Evolutionary conservation across 2,329 filamentous ascomycete genomes (phyloP), one percentile per base, ranked within the genome.

Genomic region (Talaromyces sp.): DNA sequence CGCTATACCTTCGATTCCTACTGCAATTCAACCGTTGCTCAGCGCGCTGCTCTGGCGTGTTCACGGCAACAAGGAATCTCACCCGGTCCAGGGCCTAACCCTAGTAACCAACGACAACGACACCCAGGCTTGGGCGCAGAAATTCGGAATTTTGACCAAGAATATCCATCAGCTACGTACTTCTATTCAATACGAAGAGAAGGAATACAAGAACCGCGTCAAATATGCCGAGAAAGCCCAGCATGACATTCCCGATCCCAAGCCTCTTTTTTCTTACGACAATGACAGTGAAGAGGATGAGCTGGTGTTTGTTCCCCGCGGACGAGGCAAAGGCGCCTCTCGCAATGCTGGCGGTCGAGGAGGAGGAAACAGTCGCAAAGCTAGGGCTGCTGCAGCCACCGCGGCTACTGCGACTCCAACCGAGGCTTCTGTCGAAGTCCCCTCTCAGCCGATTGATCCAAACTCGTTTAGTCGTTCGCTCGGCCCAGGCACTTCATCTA

Each of bases 221-320:
- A 79, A 77, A 63, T 76, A 78, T 63, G 72, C 75, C 18, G 78
- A 81, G 65, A 79, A 79, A 66, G 79, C 71, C 14, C 73, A 75
- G 62, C 65, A 66, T 3, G 40, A 69, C 59, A 53, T 62, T 34
- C 52, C 70, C 4, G 76, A 80, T 56, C 75, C 77, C 8, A 79
- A 79, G 65, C 73, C 77, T 4, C 67, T 81, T 5, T 73, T 81
- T 54, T 76, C 78, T 7, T 81, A 81, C 63, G 78, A 81, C 40
- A 77, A 76, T n/a, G 78, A 80, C 14, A 80, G 76, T 42, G 78
- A 80, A 27, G 79, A 80, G 61, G 79, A 81, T 65, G 78, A 80
- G 62, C 69, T 81, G 31, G 78, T 81, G 2, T 81, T 81, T 61
- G 75, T 78, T 31, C 76, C 76, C 30, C 76, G 76, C 28, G 75